Percentiles rank a stretch among this genome's conserved stretches.
Evolutionary conservation across 2,329 filamentous ascomycete genomes (phyloP).

Genomic region (Cladosporium phlei): DNA sequence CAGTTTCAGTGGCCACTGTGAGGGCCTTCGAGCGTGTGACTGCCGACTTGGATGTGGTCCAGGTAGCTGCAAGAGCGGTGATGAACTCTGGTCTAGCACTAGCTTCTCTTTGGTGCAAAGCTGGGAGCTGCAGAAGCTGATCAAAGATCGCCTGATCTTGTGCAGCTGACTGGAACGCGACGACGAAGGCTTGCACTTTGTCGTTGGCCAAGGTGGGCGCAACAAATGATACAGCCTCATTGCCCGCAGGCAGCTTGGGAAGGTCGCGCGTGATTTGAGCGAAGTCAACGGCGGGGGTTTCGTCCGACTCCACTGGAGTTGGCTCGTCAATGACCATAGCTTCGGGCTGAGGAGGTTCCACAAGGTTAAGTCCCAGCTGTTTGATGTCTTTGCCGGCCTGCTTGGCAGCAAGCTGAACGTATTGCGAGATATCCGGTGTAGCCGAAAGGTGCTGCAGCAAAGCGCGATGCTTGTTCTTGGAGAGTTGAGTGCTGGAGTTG

Average conservation of each 20-base stretch:
- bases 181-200: background rate
- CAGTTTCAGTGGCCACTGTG: background rate
- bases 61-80: constrained; percentile 19
- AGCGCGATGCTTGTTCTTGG: constrained; percentile 8
- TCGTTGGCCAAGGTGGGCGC: background rate
- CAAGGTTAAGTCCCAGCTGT: constrained; percentile 7
- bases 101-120: constrained; percentile 15
- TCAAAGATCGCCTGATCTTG: constrained; percentile 20
- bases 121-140: constrained; percentile 12
- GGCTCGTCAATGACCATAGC: constrained; percentile 7
- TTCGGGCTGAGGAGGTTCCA: constrained; percentile 7
- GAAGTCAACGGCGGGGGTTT: background rate
- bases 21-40: background rate
- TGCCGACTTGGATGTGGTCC: constrained; percentile 16
- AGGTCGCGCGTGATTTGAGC: constrained; percentile 4
- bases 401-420: constrained; percentile 3
- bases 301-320: background rate
- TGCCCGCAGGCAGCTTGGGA: constrained; percentile 1
- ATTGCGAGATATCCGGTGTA: constrained; percentile 3
- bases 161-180: constrained; percentile 10
- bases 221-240: background rate
- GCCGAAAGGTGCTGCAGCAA: constrained; percentile 5
- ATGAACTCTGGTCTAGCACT: constrained; percentile 16
- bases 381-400: constrained; percentile 3
- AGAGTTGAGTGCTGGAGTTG: background rate